A percentile compares a stretch with the other conserved stretches of the same genome.
phyloP scores from a whole-genome alignment of 495 filamentous ascomycete genomes.

The Penicillium coprophilum region DNA sequence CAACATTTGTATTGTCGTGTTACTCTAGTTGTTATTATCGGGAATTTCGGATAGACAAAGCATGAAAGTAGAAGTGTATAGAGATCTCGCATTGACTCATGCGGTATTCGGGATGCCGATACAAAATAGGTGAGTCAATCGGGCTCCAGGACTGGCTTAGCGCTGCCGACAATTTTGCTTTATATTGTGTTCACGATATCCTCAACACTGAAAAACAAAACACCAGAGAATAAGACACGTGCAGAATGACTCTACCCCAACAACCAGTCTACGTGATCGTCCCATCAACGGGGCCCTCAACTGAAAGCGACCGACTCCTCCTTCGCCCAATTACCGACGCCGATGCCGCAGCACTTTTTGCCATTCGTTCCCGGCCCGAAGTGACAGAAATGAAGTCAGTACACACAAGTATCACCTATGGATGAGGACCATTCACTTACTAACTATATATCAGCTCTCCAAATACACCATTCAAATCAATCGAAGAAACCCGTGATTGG shows the following conservation, averaged over 20 bases:
- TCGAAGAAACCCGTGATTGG: slow-evolving; percentile 25
- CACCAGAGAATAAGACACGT: fast-evolving
- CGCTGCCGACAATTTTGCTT: background rate
- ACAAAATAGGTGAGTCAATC: background rate
- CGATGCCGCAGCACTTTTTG: slow-evolving; percentile 20
- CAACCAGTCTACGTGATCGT: slow-evolving; percentile 18
- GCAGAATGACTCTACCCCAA: slow-evolving; percentile 11
- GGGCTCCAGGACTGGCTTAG: slow-evolving; percentile 15
- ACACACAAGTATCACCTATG: background rate
- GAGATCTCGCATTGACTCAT: background rate
- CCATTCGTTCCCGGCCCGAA: slow-evolving; percentile 21
- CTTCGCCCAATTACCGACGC: slow-evolving; percentile 22
- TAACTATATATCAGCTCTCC: slow-evolving; percentile 16
- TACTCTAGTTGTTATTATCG: background rate
- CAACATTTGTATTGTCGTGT: background rate
- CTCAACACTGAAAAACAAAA: background rate
- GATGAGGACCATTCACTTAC: background rate
- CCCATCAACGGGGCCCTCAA: slow-evolving; percentile 10
- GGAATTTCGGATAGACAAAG: background rate
- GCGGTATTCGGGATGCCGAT: background rate
- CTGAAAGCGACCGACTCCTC: slow-evolving; percentile 23
- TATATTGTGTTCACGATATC: background rate
- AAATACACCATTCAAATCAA: slow-evolving; percentile 22
- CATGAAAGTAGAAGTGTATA: background rate
- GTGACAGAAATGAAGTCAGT: slow-evolving; percentile 26